These are phyloP conservation scores for Sporormia fimetaria DNA, from an alignment of 495 filamentous ascomycete genomes.

Conservation along the genomic window DNA sequence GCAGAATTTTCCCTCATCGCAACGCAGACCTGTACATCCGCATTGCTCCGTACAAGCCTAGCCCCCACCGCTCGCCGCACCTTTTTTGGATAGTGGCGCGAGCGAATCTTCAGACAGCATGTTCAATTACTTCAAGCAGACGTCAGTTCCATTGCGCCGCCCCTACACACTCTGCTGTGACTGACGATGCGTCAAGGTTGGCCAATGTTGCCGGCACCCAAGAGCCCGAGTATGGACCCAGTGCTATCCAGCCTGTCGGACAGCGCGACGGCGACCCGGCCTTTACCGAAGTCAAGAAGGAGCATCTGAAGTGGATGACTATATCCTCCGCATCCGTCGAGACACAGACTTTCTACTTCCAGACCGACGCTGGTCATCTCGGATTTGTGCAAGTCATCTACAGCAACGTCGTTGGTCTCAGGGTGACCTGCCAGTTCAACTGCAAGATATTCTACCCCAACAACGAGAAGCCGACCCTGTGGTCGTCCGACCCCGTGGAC, in stretches of 20 bases:
- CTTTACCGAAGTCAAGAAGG: conserved; percentile 65
- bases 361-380: conserved; percentile 62
- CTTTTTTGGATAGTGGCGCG: conserved; percentile 16
- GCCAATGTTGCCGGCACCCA: conserved; percentile 87
- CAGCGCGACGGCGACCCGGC: conserved; percentile 66
- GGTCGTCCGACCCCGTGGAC: conserved; percentile 63
- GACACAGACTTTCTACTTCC: conserved; percentile 92
- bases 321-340: conserved; percentile 82
- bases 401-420: conserved; percentile 89
- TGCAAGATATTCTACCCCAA: conserved; percentile 72
- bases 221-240: conserved; percentile 91
- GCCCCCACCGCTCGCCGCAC: conserved; percentile 4
- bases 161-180: background rate
- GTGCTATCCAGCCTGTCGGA: conserved; percentile 74
- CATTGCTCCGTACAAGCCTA: no score
- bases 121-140: conserved; percentile 14
- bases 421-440: conserved; percentile 83
- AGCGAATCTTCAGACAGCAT: background rate
- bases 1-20: no score
- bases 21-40: no score
- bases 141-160: conserved; percentile 2
- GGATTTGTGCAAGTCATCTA: conserved; percentile 87
- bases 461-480: conserved; percentile 54
- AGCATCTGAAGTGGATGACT: conserved; percentile 70
- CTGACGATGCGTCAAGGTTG: conserved; percentile 42